Conservation (phyloP, 148 eudicot genomes). For the Chenopodium formosanum region DNA sequence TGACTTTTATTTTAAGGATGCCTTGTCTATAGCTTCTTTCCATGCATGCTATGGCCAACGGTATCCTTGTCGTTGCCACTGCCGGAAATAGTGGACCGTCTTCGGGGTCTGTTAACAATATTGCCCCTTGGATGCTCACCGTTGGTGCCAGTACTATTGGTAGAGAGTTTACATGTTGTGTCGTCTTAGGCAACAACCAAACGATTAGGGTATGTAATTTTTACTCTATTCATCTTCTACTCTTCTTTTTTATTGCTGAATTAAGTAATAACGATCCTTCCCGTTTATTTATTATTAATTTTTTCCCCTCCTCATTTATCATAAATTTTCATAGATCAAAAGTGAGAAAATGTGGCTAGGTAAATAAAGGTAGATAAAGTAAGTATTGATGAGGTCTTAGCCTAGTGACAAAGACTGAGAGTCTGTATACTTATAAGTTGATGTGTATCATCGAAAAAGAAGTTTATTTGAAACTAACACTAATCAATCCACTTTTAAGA, state of each 20-base stretch:
- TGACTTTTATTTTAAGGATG: neutral
- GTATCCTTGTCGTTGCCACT: constrained; percentile 9
- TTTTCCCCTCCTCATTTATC: too few relatives aligned
- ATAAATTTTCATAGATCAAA: too few relatives aligned
- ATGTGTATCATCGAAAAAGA: too few relatives aligned
- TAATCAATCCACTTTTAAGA: too few relatives aligned
- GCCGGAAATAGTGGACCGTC: constrained; percentile 17
- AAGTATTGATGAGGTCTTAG: too few relatives aligned
- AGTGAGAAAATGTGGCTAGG: too few relatives aligned
- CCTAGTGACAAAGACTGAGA: too few relatives aligned
- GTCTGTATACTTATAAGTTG: too few relatives aligned
- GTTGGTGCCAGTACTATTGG: constrained; percentile 25
- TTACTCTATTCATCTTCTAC: too few relatives aligned
- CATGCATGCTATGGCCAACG: constrained; percentile 25
- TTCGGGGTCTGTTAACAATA: neutral
- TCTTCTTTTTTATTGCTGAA: neutral
- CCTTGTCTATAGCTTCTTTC: constrained; percentile 5
- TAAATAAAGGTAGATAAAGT: too few relatives aligned
- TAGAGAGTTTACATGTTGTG: neutral
- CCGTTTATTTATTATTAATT: too few relatives aligned
- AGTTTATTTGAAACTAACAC: neutral
- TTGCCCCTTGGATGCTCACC: constrained; percentile 27
- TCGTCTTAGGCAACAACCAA: constrained; percentile 12
- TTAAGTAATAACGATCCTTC: too few relatives aligned
- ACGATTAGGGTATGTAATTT: neutral